A percentile compares a stretch with the other conserved stretches of the same genome.
Conservation (phyloP, 345 rosid genomes). For the Ceriops tagal region DNA sequence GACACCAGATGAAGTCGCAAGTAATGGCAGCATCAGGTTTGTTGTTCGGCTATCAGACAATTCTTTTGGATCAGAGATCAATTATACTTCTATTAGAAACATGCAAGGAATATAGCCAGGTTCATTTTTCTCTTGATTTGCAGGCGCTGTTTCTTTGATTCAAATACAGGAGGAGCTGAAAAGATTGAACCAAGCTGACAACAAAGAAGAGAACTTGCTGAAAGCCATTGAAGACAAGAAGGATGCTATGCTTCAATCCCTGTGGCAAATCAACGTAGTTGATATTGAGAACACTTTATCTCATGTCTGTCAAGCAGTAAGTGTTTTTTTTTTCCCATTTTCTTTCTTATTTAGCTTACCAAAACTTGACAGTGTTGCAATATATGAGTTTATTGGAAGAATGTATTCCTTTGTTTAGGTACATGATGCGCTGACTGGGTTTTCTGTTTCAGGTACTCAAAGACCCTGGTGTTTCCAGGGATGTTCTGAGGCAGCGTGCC, state of each 20-base stretch:
- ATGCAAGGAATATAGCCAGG: too few species aligned
- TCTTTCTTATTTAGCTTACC: neutral
- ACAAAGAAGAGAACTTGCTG: conserved; percentile 60
- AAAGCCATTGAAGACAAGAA: conserved; percentile 73
- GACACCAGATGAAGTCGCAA: conserved; percentile 88
- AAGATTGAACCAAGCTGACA: conserved; percentile 56
- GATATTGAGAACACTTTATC: conserved; percentile 59
- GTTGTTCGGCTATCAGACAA: too few species aligned
- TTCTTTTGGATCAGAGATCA: too few species aligned
- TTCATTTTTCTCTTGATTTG: conserved; percentile 8
- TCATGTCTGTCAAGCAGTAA: conserved; percentile 55
- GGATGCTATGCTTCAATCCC: conserved; percentile 83
- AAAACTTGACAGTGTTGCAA: neutral
- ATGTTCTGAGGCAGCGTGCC: conserved; percentile 58
- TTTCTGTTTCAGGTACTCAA: conserved; percentile 58
- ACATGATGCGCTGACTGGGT: conserved; percentile 1
- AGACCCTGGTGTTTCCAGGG: conserved; percentile 76
- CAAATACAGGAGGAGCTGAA: conserved; percentile 79
- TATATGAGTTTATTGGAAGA: neutral
- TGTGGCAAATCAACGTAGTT: conserved; percentile 91
- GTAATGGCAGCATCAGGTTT: conserved; percentile 95
- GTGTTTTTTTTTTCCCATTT: conserved; percentile 20
- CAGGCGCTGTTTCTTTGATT: conserved; percentile 84
- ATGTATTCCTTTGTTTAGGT: neutral
- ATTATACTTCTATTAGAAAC: too few species aligned